Conservation (phyloP, 345 rosid genomes). For the Eucalyptus guilfoylei region DNA sequence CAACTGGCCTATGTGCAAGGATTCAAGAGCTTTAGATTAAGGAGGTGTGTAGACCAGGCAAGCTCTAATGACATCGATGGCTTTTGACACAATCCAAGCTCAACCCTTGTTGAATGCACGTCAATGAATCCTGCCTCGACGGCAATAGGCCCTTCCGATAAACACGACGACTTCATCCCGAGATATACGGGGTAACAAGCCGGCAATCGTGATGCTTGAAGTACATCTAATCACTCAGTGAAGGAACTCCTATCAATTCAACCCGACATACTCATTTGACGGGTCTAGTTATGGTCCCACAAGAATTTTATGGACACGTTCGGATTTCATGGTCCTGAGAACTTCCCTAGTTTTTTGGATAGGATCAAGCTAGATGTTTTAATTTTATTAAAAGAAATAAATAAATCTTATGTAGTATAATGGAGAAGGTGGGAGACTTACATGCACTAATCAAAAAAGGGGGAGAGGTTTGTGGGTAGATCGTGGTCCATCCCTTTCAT, state of each 20-base stretch:
- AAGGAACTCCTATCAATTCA: too few relatives aligned
- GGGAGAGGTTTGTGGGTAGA: neutral
- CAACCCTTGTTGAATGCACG: neutral
- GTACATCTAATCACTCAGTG: neutral
- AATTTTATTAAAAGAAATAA: neutral
- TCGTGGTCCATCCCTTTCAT: neutral
- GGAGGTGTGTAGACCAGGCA: neutral
- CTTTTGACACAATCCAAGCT: neutral
- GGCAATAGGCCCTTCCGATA: neutral
- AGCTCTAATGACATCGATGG: neutral
- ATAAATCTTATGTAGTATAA: neutral
- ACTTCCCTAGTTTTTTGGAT: neutral
- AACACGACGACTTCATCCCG: too few relatives aligned
- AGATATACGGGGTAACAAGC: neutral
- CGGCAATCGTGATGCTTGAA: rapidly evolving
- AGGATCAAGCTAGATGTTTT: neutral
- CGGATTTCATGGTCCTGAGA: neutral
- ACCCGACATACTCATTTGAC: neutral
- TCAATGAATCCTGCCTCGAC: neutral
- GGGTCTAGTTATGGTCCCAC: too few relatives aligned
- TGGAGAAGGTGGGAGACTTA: neutral
- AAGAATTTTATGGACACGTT: too few relatives aligned
- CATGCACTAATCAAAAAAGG: neutral
- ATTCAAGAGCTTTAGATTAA: too few relatives aligned
- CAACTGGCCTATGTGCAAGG: neutral